A percentile compares a stretch with the other conserved stretches of the same genome.
phyloP scores from a whole-genome alignment of 2,329 filamentous ascomycete species.

The Penicillium capsulatum region DNA sequence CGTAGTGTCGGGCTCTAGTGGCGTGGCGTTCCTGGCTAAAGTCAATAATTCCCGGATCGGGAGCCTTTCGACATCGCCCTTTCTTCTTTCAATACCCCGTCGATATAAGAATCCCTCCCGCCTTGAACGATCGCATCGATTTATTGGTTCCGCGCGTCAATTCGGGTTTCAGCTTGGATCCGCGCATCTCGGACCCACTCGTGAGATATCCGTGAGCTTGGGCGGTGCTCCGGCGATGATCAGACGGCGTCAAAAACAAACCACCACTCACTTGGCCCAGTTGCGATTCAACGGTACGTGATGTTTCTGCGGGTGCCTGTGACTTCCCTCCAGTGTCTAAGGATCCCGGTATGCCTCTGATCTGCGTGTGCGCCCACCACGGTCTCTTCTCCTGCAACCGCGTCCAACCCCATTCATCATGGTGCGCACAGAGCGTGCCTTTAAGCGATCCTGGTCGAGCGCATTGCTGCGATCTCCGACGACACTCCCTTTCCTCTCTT shows the following conservation, averaged over 20 bases:
- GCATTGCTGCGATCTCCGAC: slow-evolving; percentile 6
- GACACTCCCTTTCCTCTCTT: too few relatives aligned
- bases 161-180: neutral
- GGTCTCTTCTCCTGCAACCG: neutral
- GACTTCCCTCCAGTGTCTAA: neutral
- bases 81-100: slow-evolving; percentile 2
- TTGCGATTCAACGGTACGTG: slow-evolving; percentile 28
- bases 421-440: slow-evolving; percentile 30
- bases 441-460: slow-evolving; percentile 15
- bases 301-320: neutral
- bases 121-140: neutral
- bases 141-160: neutral
- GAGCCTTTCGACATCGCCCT: neutral
- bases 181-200: slow-evolving; percentile 2
- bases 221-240: slow-evolving; percentile 28
- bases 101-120: neutral
- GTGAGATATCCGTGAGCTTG: slow-evolving; percentile 14
- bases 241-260: slow-evolving; percentile 15
- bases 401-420: slow-evolving; percentile 17
- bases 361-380: neutral
- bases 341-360: too few relatives aligned
- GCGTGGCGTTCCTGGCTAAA: slow-evolving; percentile 10
- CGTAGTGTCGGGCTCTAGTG: slow-evolving; percentile 6
- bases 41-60: slow-evolving; percentile 10
- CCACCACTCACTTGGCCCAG: slow-evolving; percentile 26